These are phyloP conservation scores for Blastomyces gilchristii DNA, from an alignment of 2,329 filamentous ascomycete species.

Conservation along the genomic window DNA sequence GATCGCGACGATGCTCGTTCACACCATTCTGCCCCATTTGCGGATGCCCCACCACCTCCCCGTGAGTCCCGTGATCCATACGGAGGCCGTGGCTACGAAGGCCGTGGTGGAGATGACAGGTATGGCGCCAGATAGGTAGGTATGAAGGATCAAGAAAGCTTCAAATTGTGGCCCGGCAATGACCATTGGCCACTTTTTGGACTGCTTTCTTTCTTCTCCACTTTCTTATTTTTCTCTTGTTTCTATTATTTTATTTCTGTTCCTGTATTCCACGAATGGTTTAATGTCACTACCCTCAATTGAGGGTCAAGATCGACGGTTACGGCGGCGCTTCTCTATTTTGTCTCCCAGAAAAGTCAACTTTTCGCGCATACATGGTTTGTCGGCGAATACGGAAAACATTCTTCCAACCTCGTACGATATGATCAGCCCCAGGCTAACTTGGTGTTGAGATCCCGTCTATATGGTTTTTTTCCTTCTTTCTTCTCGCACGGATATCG, in stretches of 20 bases:
- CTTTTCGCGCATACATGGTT: conserved; percentile 25
- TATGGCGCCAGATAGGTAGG: conserved; percentile 34
- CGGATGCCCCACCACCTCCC: conserved; percentile 27
- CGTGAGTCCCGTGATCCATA: conserved; percentile 30
- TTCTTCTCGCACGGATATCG: conserved; percentile 31
- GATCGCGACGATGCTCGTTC: conserved; percentile 41
- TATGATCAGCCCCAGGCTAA: conserved; percentile 17
- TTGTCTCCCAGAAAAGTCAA: conserved; percentile 28
- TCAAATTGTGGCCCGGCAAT: conserved; percentile 10
- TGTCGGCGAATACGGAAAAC: conserved; percentile 28
- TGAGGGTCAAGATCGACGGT: conserved; percentile 29
- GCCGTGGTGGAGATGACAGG: conserved; percentile 30
- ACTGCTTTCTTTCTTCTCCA: conserved; percentile 12
- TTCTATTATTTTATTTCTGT: conserved; percentile 19
- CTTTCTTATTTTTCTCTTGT: conserved; percentile 17
- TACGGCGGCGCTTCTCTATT: conserved; percentile 29
- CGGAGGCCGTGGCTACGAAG: conserved; percentile 30
- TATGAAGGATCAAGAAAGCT: conserved; percentile 14
- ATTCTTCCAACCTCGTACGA: conserved; percentile 22
- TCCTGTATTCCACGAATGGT: conserved; percentile 28
- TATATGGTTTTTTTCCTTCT: conserved; percentile 23
- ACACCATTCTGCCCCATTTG: conserved; percentile 36
- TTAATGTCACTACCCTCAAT: conserved; percentile 24
- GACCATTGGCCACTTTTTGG: not conserved
- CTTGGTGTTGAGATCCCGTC: conserved; percentile 1